Base-by-base conservation (phyloP, 192 early-diverging fungal species). In the Backusella tuberculispora region DNA sequence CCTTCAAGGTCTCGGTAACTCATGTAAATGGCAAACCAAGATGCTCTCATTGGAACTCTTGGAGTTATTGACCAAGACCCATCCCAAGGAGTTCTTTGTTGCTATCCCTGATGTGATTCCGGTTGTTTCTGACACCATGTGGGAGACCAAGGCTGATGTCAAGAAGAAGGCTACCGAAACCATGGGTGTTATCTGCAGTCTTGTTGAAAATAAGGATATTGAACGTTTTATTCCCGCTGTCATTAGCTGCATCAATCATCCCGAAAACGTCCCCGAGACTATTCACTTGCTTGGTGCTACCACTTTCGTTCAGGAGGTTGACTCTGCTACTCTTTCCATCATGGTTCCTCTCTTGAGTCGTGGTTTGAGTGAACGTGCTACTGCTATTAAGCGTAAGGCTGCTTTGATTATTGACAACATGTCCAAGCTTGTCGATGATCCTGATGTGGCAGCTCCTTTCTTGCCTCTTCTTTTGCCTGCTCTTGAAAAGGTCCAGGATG, bases 361-460 rank as follows among this genome's bases (percentile, higher is more conserved):
- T 91, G 90, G 87, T 82, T 79, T 90, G 74, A 79, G 83, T 69
- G 92, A 94, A 82, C 85, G 91, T 77, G 84, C 85, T 80, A 90
- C 87, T 78, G 83, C 91, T 69, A 89, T 93, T 74, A 85, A 90
- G 72, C 91, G 92, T 84, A 88, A 90, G 81, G 83, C 88, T 78
- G 88, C 90, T 72, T 86, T 94, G 74, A 93, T 95, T 82, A 92
- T 95, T 77, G 91, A 94, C 85, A 95, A 95, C 89, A 95, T 95
- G 94, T 94, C 90, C 84, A 95, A 94, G 87, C 88, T 95, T 71
- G 92, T 94, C 74, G 91, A 93, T 82, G 87, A 94, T 85, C 92
- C 93, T 64, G 85, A 88, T 78, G 89, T 92, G 71, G 91, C 91
- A 65, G 85, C 87, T 75, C 92, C 90, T 75, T 95, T 95, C 90